These are phyloP conservation scores for Aspergillus heteromorphus DNA, from an alignment of 495 filamentous ascomycete genomes.

Conservation along the genomic window DNA sequence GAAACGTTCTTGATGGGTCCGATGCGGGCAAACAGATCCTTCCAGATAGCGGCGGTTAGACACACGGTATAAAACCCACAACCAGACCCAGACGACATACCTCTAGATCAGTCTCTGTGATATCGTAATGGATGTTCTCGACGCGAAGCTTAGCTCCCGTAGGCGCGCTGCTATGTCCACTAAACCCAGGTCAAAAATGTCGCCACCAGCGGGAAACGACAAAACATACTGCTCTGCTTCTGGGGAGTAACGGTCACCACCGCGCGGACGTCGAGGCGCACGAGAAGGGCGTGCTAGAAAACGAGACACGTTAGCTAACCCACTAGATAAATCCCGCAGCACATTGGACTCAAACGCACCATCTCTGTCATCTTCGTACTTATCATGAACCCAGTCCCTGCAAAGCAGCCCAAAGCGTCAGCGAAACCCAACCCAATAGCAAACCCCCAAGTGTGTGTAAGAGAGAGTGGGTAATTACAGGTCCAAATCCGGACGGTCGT, in stretches of 20 bases:
- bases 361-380: conserved; percentile 63
- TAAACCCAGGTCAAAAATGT: conserved; percentile 8
- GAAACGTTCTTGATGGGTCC: conserved; percentile 65
- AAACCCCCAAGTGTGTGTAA: conserved; percentile 7
- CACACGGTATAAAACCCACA: background rate
- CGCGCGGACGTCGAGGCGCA: conserved; percentile 30
- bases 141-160: conserved; percentile 70
- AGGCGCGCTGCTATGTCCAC: conserved; percentile 26
- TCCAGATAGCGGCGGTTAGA: background rate
- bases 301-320: conserved; percentile 14
- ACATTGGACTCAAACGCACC: conserved; percentile 26
- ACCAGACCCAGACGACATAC: conserved; percentile 39
- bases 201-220: conserved; percentile 13
- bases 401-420: background rate
- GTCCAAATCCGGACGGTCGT: conserved; percentile 52
- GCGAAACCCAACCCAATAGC: no score
- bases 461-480: conserved; percentile 31
- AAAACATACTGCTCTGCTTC: conserved; percentile 46
- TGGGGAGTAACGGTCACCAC: conserved; percentile 38
- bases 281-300: conserved; percentile 35
- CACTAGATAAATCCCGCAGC: background rate
- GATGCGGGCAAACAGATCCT: conserved; percentile 79
- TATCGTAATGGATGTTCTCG: conserved; percentile 91
- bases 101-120: conserved; percentile 79
- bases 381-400: conserved; percentile 91